These are phyloP conservation scores for Aspergillus fumigatiaffinis DNA, from an alignment of 2,329 filamentous ascomycete genomes.

Conservation along the genomic window DNA sequence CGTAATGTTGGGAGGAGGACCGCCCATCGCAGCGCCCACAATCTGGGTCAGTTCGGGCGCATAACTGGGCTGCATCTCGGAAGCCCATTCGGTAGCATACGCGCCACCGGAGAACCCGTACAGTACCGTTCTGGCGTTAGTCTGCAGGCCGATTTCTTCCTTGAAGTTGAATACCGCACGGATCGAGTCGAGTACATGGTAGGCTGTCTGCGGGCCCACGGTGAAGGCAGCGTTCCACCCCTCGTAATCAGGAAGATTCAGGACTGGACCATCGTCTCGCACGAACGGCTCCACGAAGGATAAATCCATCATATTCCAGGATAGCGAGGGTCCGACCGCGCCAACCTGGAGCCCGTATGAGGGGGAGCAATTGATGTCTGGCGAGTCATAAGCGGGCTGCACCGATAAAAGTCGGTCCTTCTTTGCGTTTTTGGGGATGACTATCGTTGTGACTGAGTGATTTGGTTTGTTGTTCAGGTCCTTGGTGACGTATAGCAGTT, in stretches of 20 bases:
- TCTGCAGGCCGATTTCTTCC: not conserved
- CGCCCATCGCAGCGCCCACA: constrained; percentile 5
- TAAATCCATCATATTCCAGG: not conserved
- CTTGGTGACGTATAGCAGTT: constrained; percentile 4
- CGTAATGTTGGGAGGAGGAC: constrained; percentile 2
- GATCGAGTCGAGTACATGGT: constrained; percentile 9
- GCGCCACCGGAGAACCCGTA: constrained; percentile 12
- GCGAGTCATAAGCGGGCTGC: constrained; percentile 27
- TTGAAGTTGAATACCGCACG: constrained; percentile 1
- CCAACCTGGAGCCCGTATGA: constrained; percentile 7
- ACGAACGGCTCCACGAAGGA: constrained; percentile 25
- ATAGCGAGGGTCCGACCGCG: not conserved
- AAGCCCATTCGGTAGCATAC: constrained; percentile 9
- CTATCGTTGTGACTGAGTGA: constrained; percentile 4
- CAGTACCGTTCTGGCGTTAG: constrained; percentile 1
- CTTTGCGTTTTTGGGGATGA: constrained; percentile 2
- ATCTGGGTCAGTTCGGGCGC: not conserved
- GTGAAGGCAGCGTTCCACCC: constrained; percentile 10
- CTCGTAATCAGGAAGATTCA: constrained; percentile 11
- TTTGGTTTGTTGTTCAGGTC: not conserved
- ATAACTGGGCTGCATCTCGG: constrained; percentile 2
- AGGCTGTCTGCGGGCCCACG: constrained; percentile 7
- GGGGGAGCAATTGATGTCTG: constrained; percentile 10
- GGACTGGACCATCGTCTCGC: not conserved
- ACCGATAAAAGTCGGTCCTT: constrained; percentile 28